Evolutionary conservation across 768 basidiomycete species (phyloP).

Genomic region (Pulveroboletus sp.): DNA sequence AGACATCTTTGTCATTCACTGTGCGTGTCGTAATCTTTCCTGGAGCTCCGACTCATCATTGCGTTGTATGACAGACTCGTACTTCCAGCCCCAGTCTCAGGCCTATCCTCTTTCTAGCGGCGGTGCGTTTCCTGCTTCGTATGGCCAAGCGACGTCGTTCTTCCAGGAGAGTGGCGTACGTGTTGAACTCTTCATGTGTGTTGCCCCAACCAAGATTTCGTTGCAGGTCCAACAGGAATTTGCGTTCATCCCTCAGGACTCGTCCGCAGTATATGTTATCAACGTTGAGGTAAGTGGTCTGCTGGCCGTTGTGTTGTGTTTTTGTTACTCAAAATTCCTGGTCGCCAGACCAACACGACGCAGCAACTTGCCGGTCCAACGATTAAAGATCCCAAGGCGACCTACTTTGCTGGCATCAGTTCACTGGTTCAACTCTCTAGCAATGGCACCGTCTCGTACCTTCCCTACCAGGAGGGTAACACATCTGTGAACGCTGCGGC

Average conservation of each 20-base stretch:
- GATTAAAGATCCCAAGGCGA: conserved; percentile 55
- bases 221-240: conserved; percentile 67
- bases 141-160: conserved; percentile 70
- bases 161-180: conserved; percentile 56
- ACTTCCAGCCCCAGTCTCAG: conserved; percentile 73
- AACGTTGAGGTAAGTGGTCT: conserved; percentile 53
- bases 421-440: conserved; percentile 69
- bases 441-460: conserved; percentile 55
- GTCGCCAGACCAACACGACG: conserved; percentile 58
- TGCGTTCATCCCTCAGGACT: conserved; percentile 75
- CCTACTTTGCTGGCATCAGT: conserved; percentile 60
- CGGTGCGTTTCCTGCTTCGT: conserved; percentile 58
- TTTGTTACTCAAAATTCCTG: conserved; percentile 5
- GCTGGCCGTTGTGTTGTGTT: not conserved
- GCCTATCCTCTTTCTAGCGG: conserved; percentile 48
- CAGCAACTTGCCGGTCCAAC: conserved; percentile 57
- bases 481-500: conserved; percentile 42
- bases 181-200: not conserved
- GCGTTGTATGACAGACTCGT: conserved; percentile 50
- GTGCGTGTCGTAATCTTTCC: conserved; percentile 39
- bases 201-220: not conserved
- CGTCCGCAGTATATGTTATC: conserved; percentile 68
- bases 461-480: conserved; percentile 53
- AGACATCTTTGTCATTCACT: conserved; percentile 86
- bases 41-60: not conserved